A percentile compares a stretch with the other conserved stretches of the same genome.
Conservation (phyloP, 805 yeast species). For the Wilhelminamyces savonicus region DNA sequence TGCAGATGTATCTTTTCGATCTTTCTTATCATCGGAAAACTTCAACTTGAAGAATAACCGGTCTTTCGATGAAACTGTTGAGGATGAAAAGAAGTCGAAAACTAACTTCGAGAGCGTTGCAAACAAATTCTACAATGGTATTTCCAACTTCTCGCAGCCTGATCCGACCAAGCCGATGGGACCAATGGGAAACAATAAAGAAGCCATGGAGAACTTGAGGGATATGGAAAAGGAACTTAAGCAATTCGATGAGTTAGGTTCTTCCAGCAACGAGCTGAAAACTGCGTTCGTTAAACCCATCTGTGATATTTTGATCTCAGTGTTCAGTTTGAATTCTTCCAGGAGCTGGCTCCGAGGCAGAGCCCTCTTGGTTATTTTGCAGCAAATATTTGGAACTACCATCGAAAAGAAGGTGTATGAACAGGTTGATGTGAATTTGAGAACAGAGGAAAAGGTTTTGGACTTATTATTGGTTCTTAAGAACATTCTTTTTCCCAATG, state of each 20-base stretch:
- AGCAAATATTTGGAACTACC: constrained; percentile 82
- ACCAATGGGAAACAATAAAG: constrained; percentile 5
- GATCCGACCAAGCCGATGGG: neutral
- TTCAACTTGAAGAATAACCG: constrained; percentile 34
- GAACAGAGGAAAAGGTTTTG: constrained; percentile 41
- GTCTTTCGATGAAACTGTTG: constrained; percentile 16
- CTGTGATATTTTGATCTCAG: constrained; percentile 63
- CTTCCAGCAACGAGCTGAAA: constrained; percentile 1
- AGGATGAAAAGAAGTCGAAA: constrained; percentile 4
- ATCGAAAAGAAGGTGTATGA: constrained; percentile 64
- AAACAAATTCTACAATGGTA: constrained; percentile 27
- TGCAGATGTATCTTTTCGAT: constrained; percentile 62
- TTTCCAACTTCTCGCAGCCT: constrained; percentile 8
- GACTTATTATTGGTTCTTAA: constrained; percentile 21
- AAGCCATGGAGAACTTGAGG: constrained; percentile 22
- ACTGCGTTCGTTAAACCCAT: constrained; percentile 71
- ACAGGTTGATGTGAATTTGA: constrained; percentile 26
- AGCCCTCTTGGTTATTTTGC: constrained; percentile 73
- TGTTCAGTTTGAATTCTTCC: constrained; percentile 61
- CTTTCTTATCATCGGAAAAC: constrained; percentile 70
- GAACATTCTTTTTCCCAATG: constrained; percentile 35
- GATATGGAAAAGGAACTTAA: constrained; percentile 54
- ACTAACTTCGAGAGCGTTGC: constrained; percentile 24
- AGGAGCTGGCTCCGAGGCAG: constrained; percentile 80
- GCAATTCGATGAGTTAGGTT: constrained; percentile 37